phyloP scores from a whole-genome alignment of 106 monocot genomes.

The Posidonia australis region DNA sequence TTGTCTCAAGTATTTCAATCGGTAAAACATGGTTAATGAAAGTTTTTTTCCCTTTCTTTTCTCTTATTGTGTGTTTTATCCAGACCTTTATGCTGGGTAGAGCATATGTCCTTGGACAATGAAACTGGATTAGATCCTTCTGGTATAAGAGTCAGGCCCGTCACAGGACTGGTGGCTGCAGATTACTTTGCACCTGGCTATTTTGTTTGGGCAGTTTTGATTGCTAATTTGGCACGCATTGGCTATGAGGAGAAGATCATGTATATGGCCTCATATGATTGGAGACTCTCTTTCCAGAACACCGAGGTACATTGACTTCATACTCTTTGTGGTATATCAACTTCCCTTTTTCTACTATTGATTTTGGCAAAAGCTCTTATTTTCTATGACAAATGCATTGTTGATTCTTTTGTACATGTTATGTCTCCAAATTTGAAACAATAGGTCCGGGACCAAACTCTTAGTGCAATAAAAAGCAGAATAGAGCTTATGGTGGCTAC shows the following conservation, averaged over 20 bases:
- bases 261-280: constrained; percentile 99
- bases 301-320: constrained; percentile 52
- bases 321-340: neutral
- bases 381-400: neutral
- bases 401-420: neutral
- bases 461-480: constrained; percentile 93
- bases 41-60: neutral
- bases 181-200: constrained; percentile 99
- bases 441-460: constrained; percentile 86
- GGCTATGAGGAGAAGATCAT: constrained; percentile 98
- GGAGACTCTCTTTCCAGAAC: constrained; percentile 97
- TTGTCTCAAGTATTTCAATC: too few species aligned
- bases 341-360: neutral
- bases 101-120: constrained; percentile 98
- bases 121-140: constrained; percentile 95
- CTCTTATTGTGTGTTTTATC: constrained; percentile 3
- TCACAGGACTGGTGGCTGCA: constrained; percentile 95
- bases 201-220: constrained; percentile 99
- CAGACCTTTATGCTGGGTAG: constrained; percentile 97
- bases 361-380: neutral
- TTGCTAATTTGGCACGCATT: constrained; percentile 97
- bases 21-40: too few species aligned
- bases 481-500: constrained; percentile 93
- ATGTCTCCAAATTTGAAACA: constrained; percentile 6
- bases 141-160: constrained; percentile 78